These are phyloP conservation scores for Boletellus emodensis DNA, from an alignment of 768 basidiomycete species.

Conservation along the genomic window DNA sequence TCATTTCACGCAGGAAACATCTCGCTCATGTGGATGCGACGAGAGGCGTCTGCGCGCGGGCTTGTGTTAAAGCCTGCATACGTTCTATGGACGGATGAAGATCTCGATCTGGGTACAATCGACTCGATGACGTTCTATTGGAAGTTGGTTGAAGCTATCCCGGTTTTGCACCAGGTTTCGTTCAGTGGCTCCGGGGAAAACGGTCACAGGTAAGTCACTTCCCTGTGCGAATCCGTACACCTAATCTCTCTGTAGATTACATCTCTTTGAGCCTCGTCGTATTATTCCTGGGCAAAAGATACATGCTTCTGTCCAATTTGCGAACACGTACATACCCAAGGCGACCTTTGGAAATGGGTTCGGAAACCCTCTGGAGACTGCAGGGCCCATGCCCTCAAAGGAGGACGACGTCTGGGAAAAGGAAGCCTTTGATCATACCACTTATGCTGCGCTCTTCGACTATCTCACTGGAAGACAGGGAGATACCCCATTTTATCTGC, in stretches of 20 bases:
- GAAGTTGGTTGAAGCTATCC: conserved; percentile 14
- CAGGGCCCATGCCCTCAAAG: conserved; percentile 4
- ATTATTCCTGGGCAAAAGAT: conserved; percentile 18
- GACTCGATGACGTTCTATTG: conserved; percentile 15
- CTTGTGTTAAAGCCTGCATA: conserved; percentile 20
- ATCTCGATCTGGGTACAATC: conserved; percentile 15
- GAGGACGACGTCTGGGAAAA: conserved; percentile 13
- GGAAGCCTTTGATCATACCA: conserved; percentile 11
- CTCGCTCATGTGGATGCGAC: conserved; percentile 30
- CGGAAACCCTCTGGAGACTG: conserved; percentile 7
- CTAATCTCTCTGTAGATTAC: conserved; percentile 2
- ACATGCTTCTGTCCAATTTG: conserved; percentile 19
- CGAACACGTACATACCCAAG: conserved; percentile 15
- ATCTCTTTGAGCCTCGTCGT: conserved; percentile 14
- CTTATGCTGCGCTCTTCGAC: conserved; percentile 7
- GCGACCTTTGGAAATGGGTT: conserved; percentile 17
- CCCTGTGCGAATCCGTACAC: neutral
- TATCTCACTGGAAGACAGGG: conserved; percentile 9
- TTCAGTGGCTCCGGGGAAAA: conserved; percentile 14
- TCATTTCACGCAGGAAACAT: conserved; percentile 13
- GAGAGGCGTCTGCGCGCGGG: conserved; percentile 23
- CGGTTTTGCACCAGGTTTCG: conserved; percentile 15
- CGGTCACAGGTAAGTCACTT: conserved; percentile 3
- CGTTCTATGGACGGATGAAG: conserved; percentile 16
- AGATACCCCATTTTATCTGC: conserved; percentile 10